phyloP scores from a whole-genome alignment of 345 rosid genomes.

The Kernera saxatilis region DNA sequence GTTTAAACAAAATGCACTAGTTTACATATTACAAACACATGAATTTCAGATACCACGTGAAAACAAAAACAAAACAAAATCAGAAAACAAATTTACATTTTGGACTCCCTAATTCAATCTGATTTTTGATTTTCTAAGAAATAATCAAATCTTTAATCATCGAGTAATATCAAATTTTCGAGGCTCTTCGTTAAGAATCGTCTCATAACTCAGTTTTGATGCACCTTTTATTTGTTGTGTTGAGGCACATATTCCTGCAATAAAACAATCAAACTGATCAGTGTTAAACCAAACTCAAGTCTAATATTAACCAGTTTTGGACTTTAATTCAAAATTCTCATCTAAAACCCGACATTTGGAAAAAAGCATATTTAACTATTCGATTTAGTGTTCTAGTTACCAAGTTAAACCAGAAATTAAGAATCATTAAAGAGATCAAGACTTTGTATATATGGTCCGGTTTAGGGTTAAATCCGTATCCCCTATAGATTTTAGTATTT shows the following conservation, averaged over 20 bases:
- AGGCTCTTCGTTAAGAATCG: neutral
- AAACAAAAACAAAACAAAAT: too few species aligned
- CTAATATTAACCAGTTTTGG: neutral
- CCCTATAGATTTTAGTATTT: neutral
- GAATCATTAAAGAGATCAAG: too few species aligned
- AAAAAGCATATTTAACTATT: neutral
- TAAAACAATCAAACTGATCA: neutral
- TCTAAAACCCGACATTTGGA: too few species aligned
- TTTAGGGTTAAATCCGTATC: neutral
- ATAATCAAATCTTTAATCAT: neutral
- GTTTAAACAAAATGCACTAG: neutral
- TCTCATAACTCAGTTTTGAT: constrained; percentile 4
- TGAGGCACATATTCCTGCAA: constrained; percentile 43
- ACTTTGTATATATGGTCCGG: neutral
- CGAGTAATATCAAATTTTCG: neutral
- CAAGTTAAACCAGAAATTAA: neutral
- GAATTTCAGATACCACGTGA: neutral
- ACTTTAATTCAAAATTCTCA: neutral
- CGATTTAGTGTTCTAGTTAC: neutral
- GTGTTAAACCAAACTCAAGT: neutral
- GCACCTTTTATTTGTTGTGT: constrained; percentile 35
- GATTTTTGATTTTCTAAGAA: neutral
- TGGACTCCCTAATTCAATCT: neutral
- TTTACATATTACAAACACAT: neutral
- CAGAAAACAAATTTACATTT: neutral